Conservation (phyloP, 2,329 filamentous ascomycete species). For the Neofusicoccum cordaticola region DNA sequence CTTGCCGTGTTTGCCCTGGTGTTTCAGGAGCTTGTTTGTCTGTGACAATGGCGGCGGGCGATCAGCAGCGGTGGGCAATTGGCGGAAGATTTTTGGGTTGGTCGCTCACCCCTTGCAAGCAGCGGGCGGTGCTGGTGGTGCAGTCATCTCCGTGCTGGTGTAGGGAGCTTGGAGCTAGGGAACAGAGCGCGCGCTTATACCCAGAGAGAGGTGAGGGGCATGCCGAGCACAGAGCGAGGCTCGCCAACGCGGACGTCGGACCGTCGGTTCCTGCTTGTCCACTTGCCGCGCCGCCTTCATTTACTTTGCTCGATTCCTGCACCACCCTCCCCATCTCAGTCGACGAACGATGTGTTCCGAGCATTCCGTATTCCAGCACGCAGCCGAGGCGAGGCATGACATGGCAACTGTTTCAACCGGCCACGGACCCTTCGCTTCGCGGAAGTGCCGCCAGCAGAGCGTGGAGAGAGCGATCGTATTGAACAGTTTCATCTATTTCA, state of each 20-base stretch:
- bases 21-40: not conserved
- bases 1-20: not conserved
- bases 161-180: not conserved
- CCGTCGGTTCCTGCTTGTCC: conserved; percentile 6
- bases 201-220: not conserved
- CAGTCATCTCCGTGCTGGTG: not conserved
- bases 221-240: not conserved
- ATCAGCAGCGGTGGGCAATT: not conserved
- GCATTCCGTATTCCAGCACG: not conserved
- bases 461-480: not conserved
- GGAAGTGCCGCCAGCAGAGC: not conserved
- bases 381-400: not conserved
- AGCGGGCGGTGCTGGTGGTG: not conserved
- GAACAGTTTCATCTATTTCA: not conserved
- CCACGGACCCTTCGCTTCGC: conserved; percentile 8
- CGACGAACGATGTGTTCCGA: not conserved
- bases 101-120: not conserved
- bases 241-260: conserved; percentile 7
- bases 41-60: not conserved
- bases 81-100: not conserved
- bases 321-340: not conserved
- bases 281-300: not conserved
- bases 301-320: not conserved
- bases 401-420: not conserved
- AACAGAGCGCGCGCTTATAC: not conserved